phyloP scores from a whole-genome alignment of 495 filamentous ascomycete species.

The Sordaria brevicollis region DNA sequence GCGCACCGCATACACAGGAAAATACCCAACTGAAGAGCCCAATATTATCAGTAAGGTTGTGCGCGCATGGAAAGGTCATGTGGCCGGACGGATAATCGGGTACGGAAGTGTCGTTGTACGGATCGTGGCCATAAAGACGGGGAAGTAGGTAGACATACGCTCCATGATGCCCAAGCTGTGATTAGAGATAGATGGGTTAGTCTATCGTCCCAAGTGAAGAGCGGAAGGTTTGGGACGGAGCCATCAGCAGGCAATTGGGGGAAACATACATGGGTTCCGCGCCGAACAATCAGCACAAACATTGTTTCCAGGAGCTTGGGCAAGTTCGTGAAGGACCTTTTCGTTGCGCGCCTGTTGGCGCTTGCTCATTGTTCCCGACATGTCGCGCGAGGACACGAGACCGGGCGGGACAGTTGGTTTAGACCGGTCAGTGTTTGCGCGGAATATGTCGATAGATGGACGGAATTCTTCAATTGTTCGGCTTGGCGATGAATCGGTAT shows the following conservation, averaged over 20 bases:
- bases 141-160: constrained; percentile 50
- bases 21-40: constrained; percentile 60
- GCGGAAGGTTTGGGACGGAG: not conserved
- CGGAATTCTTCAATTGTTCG: not conserved
- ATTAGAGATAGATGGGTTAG: constrained; percentile 8
- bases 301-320: constrained; percentile 89
- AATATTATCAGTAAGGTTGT: constrained; percentile 7
- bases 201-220: constrained; percentile 5
- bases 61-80: not conserved
- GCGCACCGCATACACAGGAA: constrained; percentile 98
- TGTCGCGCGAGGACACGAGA: constrained; percentile 19
- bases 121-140: not conserved
- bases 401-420: not conserved
- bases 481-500: not conserved
- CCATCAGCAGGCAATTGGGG: not conserved
- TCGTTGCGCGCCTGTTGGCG: constrained; percentile 96
- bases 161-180: constrained; percentile 97
- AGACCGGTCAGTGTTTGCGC: not conserved
- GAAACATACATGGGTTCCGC: constrained; percentile 77
- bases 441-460: not conserved
- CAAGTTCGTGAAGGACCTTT: constrained; percentile 78
- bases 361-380: constrained; percentile 58
- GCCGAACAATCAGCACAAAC: constrained; percentile 88
- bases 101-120: not conserved
- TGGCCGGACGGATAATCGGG: not conserved